phyloP scores from a whole-genome alignment of 129 eudicot genomes.

The Sambucus nigra region DNA sequence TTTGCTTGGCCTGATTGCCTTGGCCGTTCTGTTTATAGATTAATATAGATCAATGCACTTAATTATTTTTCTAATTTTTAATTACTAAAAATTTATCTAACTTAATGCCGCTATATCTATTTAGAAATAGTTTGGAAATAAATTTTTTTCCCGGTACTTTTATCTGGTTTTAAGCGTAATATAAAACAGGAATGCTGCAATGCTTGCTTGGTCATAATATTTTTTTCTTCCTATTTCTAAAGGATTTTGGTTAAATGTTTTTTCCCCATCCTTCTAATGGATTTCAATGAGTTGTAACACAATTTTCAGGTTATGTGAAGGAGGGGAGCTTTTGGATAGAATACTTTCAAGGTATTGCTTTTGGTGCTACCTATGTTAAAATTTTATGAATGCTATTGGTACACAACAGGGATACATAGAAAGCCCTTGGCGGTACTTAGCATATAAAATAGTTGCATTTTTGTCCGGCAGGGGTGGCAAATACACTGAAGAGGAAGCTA shows the following conservation, averaged over 20 bases:
- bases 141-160: too few relatives aligned
- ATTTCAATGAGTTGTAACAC: neutral
- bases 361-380: neutral
- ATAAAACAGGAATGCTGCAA: too few relatives aligned
- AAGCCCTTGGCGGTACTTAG: neutral
- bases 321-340: constrained; percentile 90
- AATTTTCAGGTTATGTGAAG: constrained; percentile 75
- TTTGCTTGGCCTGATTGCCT: too few relatives aligned
- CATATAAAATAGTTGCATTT: constrained; percentile 2
- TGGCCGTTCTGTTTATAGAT: neutral
- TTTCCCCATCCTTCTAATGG: neutral
- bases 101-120: too few relatives aligned
- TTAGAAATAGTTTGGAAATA: too few relatives aligned
- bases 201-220: neutral
- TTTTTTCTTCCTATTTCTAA: neutral
- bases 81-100: too few relatives aligned
- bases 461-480: constrained; percentile 71
- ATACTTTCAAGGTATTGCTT: constrained; percentile 67
- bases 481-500: constrained; percentile 92
- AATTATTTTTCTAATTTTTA: too few relatives aligned
- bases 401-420: too few relatives aligned
- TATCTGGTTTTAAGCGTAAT: neutral
- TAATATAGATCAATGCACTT: neutral
- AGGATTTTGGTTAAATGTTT: neutral
- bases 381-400: constrained; percentile 5